Percentiles rank a stretch among this genome's conserved stretches.
These are phyloP conservation scores for Rachicladosporium sp. DNA, from an alignment of 2,329 filamentous ascomycete species.

Conservation along the genomic window DNA sequence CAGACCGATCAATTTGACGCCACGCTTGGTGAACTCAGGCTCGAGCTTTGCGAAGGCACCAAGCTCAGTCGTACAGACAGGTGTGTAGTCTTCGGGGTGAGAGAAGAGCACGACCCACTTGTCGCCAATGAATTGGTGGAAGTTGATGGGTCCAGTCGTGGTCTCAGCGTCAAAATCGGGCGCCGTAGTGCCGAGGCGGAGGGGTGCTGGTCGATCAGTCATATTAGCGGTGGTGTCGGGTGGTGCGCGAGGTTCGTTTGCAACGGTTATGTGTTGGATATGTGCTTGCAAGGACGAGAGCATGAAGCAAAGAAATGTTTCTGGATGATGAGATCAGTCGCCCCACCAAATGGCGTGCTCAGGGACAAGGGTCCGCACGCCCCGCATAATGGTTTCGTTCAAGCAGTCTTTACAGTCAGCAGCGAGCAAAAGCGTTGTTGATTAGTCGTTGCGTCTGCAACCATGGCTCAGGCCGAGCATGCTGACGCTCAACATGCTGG, in stretches of 20 bases:
- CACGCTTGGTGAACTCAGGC: slow-evolving; percentile 50
- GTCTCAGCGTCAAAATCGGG: slow-evolving; percentile 60
- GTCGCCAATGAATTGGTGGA: slow-evolving; percentile 60
- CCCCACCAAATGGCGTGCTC: too few relatives aligned
- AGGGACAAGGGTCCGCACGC: too few relatives aligned
- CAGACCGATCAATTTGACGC: slow-evolving; percentile 50
- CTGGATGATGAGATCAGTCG: background rate
- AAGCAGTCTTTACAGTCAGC: too few relatives aligned
- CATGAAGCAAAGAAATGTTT: background rate
- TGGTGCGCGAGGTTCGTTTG: slow-evolving; percentile 1
- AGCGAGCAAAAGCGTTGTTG: too few relatives aligned
- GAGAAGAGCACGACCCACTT: slow-evolving; percentile 61
- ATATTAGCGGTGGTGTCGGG: slow-evolving; percentile 7
- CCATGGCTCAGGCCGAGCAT: too few relatives aligned
- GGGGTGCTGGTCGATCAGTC: slow-evolving; percentile 25
- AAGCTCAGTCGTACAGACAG: slow-evolving; percentile 51
- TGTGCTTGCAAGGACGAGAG: too few relatives aligned
- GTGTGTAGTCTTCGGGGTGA: slow-evolving; percentile 51
- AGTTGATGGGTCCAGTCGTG: slow-evolving; percentile 53
- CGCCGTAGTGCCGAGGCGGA: slow-evolving; percentile 54
- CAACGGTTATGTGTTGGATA: background rate
- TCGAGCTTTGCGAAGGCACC: slow-evolving; percentile 53
- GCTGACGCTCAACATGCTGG: too few relatives aligned
- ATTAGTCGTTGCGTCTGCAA: too few relatives aligned
- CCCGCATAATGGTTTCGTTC: too few relatives aligned